phyloP scores from a whole-genome alignment of 1,139 yeast genomes.

The Meyerozyma athensensis region DNA sequence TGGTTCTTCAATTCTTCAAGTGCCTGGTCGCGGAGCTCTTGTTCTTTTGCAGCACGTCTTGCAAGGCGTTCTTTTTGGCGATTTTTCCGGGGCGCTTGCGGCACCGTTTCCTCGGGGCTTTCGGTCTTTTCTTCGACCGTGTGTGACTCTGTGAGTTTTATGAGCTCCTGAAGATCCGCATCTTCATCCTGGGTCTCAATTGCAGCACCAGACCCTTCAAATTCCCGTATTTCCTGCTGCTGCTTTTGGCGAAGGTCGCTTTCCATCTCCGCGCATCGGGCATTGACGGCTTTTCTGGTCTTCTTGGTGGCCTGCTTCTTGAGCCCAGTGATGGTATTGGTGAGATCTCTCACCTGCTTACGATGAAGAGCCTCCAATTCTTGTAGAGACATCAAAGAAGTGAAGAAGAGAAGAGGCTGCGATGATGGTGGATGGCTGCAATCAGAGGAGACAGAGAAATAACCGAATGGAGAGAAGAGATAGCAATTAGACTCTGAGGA shows the following conservation, averaged over 20 bases:
- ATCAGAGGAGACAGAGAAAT: no score
- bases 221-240: constrained; percentile 37
- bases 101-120: constrained; percentile 6
- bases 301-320: constrained; percentile 83
- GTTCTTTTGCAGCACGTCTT: constrained; percentile 66
- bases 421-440: no score
- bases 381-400: constrained; percentile 28
- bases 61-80: constrained; percentile 83
- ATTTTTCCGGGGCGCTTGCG: constrained; percentile 50
- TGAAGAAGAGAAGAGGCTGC: no score
- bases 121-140: background rate
- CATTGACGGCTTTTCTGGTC: constrained; percentile 55
- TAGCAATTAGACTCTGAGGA: no score
- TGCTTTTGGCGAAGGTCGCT: constrained; percentile 51
- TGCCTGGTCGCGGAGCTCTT: constrained; percentile 63
- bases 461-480: no score
- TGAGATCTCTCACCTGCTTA: constrained; percentile 63
- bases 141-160: background rate
- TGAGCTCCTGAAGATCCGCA: constrained; percentile 5
- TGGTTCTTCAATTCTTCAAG: constrained; percentile 58
- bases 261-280: constrained; percentile 58
- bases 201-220: constrained; percentile 9
- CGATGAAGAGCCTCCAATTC: constrained; percentile 59
- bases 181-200: constrained; percentile 7
- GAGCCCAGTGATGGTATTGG: constrained; percentile 64